Conservation (phyloP, 495 filamentous ascomycete genomes). For the Podospora tetraspora region DNA sequence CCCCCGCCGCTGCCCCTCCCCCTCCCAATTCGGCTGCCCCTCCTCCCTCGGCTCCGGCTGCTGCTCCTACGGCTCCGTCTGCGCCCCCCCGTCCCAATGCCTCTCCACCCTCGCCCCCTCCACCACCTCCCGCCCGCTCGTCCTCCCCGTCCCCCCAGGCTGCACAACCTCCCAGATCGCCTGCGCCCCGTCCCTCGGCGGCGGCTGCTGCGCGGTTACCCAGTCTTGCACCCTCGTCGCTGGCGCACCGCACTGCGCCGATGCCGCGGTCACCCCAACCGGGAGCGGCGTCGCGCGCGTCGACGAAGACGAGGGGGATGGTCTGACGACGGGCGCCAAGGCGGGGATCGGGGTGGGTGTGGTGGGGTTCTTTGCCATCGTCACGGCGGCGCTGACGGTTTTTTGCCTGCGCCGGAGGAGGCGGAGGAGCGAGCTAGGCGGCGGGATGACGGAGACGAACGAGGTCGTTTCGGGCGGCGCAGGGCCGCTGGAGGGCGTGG, state of each 20-base stretch:
- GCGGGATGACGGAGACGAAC: neutral
- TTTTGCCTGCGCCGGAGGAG: neutral
- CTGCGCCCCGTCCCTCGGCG: conserved; percentile 59
- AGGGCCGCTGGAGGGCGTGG: neutral
- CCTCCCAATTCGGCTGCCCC: conserved; percentile 40
- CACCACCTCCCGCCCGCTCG: conserved; percentile 17
- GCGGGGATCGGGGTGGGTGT: conserved; percentile 45
- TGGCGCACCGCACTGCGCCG: conserved; percentile 46
- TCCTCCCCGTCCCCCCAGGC: conserved; percentile 33
- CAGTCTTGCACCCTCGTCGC: conserved; percentile 60
- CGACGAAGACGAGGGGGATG: conserved; percentile 3
- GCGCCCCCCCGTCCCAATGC: conserved; percentile 26
- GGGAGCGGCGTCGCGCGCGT: conserved; percentile 20
- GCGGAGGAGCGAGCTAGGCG: neutral
- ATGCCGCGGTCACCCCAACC: conserved; percentile 38
- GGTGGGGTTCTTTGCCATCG: neutral
- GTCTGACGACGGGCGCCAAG: conserved; percentile 35
- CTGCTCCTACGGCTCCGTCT: conserved; percentile 37
- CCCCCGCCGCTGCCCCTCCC: conserved; percentile 28
- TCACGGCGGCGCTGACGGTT: neutral
- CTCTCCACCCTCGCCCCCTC: conserved; percentile 23
- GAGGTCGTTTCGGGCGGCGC: neutral
- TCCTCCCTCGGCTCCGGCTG: conserved; percentile 38
- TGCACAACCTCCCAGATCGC: conserved; percentile 71
- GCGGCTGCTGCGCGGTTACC: conserved; percentile 70